These are phyloP conservation scores for Fragaria iinumae DNA, from an alignment of 306 rosid genomes.

Conservation along the genomic window DNA sequence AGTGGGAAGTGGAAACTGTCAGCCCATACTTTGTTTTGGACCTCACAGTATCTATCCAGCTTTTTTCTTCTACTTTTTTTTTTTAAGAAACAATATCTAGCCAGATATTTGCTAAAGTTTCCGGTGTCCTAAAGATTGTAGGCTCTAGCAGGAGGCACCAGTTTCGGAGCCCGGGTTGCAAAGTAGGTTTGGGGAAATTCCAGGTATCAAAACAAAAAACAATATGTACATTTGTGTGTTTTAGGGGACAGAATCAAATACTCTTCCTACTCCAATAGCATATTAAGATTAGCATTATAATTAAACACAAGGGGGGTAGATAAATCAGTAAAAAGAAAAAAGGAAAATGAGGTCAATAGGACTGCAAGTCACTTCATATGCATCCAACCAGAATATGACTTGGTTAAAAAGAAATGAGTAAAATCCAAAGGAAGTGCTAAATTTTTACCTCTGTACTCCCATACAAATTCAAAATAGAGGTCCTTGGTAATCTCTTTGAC, in stretches of 20 bases:
- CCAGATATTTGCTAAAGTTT: not conserved
- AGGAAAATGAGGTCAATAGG: not conserved
- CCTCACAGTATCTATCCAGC: not conserved
- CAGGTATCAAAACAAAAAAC: not conserved
- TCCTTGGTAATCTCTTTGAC: constrained; percentile 59
- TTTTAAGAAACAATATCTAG: no score
- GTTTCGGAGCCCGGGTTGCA: not conserved
- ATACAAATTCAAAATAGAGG: constrained; percentile 76
- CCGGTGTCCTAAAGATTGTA: not conserved
- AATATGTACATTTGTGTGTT: not conserved
- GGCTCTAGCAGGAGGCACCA: not conserved
- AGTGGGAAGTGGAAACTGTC: not conserved
- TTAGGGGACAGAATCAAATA: not conserved
- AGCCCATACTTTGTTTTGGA: not conserved
- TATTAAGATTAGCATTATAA: not conserved
- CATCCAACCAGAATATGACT: not conserved
- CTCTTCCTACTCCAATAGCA: not conserved
- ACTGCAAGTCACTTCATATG: not conserved
- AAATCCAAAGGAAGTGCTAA: not conserved
- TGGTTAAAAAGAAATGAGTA: not conserved
- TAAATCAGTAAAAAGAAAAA: not conserved
- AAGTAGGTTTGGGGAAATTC: not conserved
- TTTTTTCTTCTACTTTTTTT: not conserved
- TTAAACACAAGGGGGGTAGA: not conserved
- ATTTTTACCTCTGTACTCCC: constrained; percentile 87